Percentiles rank a stretch among this genome's conserved stretches.
These are phyloP conservation scores for Aspergillus egyptiacus DNA, from an alignment of 495 filamentous ascomycete genomes.

Conservation along the genomic window DNA sequence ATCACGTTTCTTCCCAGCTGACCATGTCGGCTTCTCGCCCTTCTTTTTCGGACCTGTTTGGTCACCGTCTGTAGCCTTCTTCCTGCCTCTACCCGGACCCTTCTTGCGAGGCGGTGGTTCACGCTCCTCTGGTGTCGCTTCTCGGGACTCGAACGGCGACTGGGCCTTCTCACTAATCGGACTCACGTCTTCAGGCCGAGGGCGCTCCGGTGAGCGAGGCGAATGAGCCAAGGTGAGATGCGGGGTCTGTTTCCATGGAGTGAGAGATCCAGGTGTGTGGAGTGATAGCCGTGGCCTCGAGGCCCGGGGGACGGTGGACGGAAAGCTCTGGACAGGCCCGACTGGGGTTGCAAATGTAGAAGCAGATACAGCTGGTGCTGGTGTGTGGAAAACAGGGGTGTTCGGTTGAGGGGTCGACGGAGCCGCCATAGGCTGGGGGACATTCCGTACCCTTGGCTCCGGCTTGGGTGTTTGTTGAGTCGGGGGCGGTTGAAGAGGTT, in stretches of 20 bases:
- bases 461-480: conserved; percentile 10
- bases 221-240: conserved; percentile 34
- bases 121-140: conserved; percentile 28
- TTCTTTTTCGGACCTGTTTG: conserved; percentile 24
- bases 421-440: conserved; percentile 14
- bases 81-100: conserved; percentile 15
- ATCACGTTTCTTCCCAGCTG: conserved; percentile 35
- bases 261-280: conserved; percentile 40
- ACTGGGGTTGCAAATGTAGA: conserved; percentile 29
- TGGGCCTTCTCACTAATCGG: conserved; percentile 47
- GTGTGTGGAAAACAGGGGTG: conserved; percentile 20
- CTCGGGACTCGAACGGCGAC: conserved; percentile 35
- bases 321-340: conserved; percentile 20
- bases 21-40: conserved; percentile 29
- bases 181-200: conserved; percentile 46
- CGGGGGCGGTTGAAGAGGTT: conserved; percentile 16
- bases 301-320: conserved; percentile 23
- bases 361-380: conserved; percentile 20
- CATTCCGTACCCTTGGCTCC: conserved; percentile 14
- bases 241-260: conserved; percentile 45
- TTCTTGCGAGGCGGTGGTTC: conserved; percentile 22
- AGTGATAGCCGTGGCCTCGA: conserved; percentile 37
- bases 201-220: conserved; percentile 42
- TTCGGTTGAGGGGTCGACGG: conserved; percentile 30
- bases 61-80: conserved; percentile 11